These are phyloP conservation scores for Nicotiana tomentosiformis DNA, from an alignment of 257 asterid genomes.

Conservation along the genomic window DNA sequence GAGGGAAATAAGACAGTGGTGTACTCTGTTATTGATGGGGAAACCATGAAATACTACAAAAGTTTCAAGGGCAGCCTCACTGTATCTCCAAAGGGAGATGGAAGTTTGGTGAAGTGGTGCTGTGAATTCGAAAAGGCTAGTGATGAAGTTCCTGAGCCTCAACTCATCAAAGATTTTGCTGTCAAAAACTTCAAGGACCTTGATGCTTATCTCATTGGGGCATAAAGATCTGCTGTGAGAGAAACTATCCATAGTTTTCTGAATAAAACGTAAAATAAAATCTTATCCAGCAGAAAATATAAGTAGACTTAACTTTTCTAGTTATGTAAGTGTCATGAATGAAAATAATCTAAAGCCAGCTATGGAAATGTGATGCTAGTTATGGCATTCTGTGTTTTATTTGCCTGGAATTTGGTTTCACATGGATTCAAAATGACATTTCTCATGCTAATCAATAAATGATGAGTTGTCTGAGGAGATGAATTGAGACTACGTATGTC, in stretches of 20 bases:
- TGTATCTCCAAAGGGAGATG: constrained; percentile 43
- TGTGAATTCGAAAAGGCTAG: constrained; percentile 62
- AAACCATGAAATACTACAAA: constrained; percentile 54
- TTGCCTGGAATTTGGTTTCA: background rate
- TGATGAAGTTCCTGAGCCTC: constrained; percentile 56
- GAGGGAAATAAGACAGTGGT: constrained; percentile 41
- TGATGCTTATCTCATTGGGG: constrained; percentile 52
- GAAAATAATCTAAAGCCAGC: background rate
- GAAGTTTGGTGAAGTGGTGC: constrained; percentile 54
- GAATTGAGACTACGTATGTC: too few relatives aligned
- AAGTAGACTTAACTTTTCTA: background rate
- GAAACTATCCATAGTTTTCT: background rate
- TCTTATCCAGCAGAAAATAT: background rate
- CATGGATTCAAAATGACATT: background rate
- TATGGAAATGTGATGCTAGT: background rate
- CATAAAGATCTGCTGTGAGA: background rate
- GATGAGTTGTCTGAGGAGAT: too few relatives aligned
- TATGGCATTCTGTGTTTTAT: background rate
- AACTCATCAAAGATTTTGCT: constrained; percentile 61
- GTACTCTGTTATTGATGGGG: constrained; percentile 62
- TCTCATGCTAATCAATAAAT: too few relatives aligned
- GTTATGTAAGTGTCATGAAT: background rate
- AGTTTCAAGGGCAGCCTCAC: constrained; percentile 41
- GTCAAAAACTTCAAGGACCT: constrained; percentile 57
- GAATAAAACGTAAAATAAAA: constrained; percentile 6